phyloP scores from a whole-genome alignment of 164 flowering plant species.

The Sextonia rubra region DNA sequence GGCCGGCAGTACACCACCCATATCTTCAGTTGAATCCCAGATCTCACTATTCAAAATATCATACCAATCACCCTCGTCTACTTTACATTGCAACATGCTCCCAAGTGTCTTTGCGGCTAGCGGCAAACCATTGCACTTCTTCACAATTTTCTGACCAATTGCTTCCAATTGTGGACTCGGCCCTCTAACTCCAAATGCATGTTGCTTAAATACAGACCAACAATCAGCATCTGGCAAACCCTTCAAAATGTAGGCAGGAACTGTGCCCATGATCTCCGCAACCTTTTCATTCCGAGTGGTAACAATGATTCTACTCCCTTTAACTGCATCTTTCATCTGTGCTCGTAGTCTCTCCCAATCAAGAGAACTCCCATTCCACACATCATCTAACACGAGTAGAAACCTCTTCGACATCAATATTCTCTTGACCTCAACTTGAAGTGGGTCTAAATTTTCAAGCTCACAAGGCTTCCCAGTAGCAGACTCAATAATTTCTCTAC shows the following conservation, averaged over 20 bases:
- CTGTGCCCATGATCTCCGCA: constrained; percentile 9
- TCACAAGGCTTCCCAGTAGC: not conserved
- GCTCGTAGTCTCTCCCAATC: constrained; percentile 4
- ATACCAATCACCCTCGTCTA: not conserved
- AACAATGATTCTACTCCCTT: constrained; percentile 16
- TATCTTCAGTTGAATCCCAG: constrained; percentile 1
- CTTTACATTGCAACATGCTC: not conserved
- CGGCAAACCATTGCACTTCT: constrained; percentile 11
- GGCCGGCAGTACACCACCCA: constrained; percentile 9
- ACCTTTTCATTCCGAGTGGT: constrained; percentile 14
- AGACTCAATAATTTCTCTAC: not conserved
- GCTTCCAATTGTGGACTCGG: not conserved
- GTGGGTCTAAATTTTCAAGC: not conserved
- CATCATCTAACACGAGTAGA: constrained; percentile 16
- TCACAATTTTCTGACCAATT: constrained; percentile 2
- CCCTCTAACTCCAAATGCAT: not conserved
- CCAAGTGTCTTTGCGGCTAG: not conserved
- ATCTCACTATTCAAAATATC: constrained; percentile 4
- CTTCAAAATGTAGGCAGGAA: not conserved
- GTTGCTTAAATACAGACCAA: not conserved
- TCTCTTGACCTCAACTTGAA: not conserved
- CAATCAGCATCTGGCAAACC: constrained; percentile 12
- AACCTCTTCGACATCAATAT: constrained; percentile 1
- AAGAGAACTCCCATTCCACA: constrained; percentile 11
- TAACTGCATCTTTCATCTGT: constrained; percentile 4